Evolutionary conservation across 768 basidiomycete species (phyloP).

Genomic region (Asterophora lycoperdoides): DNA sequence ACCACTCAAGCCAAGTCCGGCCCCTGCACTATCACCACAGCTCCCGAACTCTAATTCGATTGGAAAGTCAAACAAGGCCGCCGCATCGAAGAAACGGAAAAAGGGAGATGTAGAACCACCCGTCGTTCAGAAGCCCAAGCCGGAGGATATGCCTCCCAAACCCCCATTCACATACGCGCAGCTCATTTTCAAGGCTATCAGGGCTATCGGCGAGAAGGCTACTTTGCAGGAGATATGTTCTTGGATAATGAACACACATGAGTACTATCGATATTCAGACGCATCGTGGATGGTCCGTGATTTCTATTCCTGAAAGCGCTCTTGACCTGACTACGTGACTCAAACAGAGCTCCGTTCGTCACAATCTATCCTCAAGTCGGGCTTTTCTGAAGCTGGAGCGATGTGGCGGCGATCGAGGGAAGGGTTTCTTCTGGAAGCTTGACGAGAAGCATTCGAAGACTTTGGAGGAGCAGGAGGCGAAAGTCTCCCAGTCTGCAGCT

Average conservation of each 20-base stretch:
- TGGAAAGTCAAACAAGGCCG: conserved; percentile 39
- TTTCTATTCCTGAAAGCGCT: conserved; percentile 3
- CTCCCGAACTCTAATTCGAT: conserved; percentile 64
- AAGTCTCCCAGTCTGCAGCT: conserved; percentile 37
- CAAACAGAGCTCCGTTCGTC: conserved; percentile 82
- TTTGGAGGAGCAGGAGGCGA: conserved; percentile 68
- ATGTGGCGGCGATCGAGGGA: conserved; percentile 79
- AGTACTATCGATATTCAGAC: conserved; percentile 86
- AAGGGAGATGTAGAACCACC: conserved; percentile 47
- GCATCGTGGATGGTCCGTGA: conserved; percentile 86
- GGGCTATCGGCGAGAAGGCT: conserved; percentile 76
- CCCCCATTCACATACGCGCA: conserved; percentile 90
- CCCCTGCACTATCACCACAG: conserved; percentile 36
- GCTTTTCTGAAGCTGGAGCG: conserved; percentile 91
- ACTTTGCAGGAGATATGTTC: conserved; percentile 88
- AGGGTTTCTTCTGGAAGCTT: conserved; percentile 92
- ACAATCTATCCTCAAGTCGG: conserved; percentile 89
- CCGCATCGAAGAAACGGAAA: conserved; percentile 69
- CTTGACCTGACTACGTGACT: conserved; percentile 7
- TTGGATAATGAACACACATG: conserved; percentile 86
- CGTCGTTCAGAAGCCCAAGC: conserved; percentile 41
- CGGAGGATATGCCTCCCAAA: conserved; percentile 81
- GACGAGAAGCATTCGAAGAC: conserved; percentile 68
- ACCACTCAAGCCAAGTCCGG: conserved; percentile 31
- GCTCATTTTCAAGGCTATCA: conserved; percentile 86